phyloP scores from a whole-genome alignment of 331 rosid species.

The Arachis monticola region DNA sequence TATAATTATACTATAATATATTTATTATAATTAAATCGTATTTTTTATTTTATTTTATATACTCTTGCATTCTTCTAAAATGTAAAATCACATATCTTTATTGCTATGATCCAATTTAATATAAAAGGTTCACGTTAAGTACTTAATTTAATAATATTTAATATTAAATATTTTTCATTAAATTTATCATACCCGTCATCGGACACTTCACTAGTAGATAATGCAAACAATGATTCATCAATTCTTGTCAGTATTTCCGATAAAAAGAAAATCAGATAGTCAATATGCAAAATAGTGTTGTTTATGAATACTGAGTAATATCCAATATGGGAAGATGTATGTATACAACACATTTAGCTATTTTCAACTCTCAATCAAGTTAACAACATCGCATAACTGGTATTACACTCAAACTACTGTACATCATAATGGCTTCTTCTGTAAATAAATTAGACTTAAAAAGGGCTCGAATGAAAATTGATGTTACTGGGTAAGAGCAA shows the following conservation, averaged over 20 bases:
- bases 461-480: background rate
- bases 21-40: too few species aligned
- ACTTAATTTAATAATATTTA: too few species aligned
- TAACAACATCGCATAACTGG: background rate
- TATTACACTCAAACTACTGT: constrained; percentile 38
- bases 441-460: constrained; percentile 11
- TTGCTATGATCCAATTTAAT: too few species aligned
- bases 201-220: background rate
- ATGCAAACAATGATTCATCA: background rate
- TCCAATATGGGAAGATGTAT: constrained; percentile 1
- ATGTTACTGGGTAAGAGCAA: constrained; percentile 21
- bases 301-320: constrained; percentile 4
- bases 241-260: background rate
- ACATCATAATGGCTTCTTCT: constrained; percentile 37
- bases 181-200: too few species aligned
- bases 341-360: constrained; percentile 11
- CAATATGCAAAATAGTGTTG: constrained; percentile 1
- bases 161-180: too few species aligned
- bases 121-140: too few species aligned
- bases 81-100: too few species aligned
- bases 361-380: constrained; percentile 23
- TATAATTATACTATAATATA: too few species aligned
- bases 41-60: too few species aligned
- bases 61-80: too few species aligned
- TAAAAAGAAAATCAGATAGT: too few species aligned